Percentiles rank a stretch among this genome's conserved stretches.
phyloP scores from a whole-genome alignment of 164 flowering plant species.

The Taxillus chinensis region DNA sequence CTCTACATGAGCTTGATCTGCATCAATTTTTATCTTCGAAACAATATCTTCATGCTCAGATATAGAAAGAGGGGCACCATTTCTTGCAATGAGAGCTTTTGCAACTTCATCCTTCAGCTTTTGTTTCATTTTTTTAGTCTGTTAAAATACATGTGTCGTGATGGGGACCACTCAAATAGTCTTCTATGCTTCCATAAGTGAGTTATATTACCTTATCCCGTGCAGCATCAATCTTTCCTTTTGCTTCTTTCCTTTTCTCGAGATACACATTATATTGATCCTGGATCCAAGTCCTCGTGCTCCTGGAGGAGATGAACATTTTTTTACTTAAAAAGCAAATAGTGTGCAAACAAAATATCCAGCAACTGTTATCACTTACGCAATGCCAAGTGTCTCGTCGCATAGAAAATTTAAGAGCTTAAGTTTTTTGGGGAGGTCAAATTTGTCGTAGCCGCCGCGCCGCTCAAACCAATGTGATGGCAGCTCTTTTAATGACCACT shows the following conservation, averaged over 20 bases:
- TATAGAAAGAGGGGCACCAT: constrained; percentile 43
- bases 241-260: constrained; percentile 46
- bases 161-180: not conserved
- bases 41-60: constrained; percentile 52
- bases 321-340: not conserved
- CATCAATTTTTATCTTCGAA: constrained; percentile 39
- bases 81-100: constrained; percentile 32
- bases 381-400: constrained; percentile 67
- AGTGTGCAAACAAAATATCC: not conserved
- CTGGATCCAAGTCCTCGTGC: constrained; percentile 60
- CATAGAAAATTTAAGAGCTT: constrained; percentile 60
- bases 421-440: constrained; percentile 52
- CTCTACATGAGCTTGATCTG: constrained; percentile 46
- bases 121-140: constrained; percentile 50
- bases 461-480: constrained; percentile 20
- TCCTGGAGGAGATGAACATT: constrained; percentile 21
- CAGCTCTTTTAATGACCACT: constrained; percentile 22
- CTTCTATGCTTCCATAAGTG: too few relatives aligned
- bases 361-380: constrained; percentile 34
- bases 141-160: constrained; percentile 8
- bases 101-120: constrained; percentile 55
- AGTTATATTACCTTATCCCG: constrained; percentile 42
- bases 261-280: constrained; percentile 28
- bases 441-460: constrained; percentile 28
- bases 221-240: constrained; percentile 44